phyloP scores from a whole-genome alignment of 163 green algal species.

The Botryococcus braunii region DNA sequence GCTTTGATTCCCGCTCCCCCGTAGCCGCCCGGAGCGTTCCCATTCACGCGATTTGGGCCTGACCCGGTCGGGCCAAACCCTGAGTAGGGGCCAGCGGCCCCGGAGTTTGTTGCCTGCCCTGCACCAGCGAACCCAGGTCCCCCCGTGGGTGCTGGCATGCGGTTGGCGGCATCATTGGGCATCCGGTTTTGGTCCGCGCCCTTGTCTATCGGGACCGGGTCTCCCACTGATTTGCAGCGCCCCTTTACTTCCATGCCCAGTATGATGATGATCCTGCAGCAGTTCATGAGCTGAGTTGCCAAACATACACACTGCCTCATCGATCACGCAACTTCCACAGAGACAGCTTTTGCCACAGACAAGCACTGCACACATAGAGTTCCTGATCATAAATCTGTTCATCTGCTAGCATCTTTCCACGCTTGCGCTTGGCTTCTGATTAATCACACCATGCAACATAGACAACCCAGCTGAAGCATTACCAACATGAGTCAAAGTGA shows the following conservation, averaged over 20 bases:
- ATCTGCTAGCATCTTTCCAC: neutral
- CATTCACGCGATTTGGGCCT: neutral
- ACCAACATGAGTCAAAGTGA: too few species aligned
- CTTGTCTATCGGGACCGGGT: neutral
- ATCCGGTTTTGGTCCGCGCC: neutral
- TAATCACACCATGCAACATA: neutral
- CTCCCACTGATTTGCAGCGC: neutral
- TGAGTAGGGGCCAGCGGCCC: neutral
- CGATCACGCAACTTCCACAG: neutral
- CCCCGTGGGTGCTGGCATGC: neutral
- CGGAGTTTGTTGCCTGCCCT: neutral
- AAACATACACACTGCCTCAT: neutral
- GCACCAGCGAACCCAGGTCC: neutral
- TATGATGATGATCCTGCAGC: slow-evolving; percentile 62
- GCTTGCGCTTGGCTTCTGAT: neutral
- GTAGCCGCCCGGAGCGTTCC: neutral
- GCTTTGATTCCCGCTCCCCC: too few species aligned
- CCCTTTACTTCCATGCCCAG: slow-evolving; percentile 39
- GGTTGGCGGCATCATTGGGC: neutral
- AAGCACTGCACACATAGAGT: neutral
- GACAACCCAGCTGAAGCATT: too few species aligned
- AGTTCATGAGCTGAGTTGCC: neutral
- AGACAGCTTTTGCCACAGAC: neutral
- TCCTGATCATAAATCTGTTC: too few species aligned
- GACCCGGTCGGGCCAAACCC: too few species aligned